Evolutionary conservation across 1,284 basidiomycete species (phyloP), one percentile per base, ranked within the genome.

Genomic region (Trichosporon inkin): DNA sequence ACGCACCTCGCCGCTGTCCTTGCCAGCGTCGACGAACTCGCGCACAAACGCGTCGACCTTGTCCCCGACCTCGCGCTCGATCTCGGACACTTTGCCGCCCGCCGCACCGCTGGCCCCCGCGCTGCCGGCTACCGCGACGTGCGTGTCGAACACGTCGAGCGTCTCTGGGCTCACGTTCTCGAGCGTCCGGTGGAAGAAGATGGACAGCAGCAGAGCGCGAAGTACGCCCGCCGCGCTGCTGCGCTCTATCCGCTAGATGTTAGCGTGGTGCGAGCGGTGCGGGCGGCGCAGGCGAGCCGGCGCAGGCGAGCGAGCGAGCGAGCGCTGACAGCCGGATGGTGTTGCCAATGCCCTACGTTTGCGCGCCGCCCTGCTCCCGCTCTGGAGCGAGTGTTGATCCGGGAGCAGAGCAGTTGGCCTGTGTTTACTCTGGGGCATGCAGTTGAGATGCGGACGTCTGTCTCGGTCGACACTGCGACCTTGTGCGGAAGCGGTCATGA

Each of bases 121-220:
- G 1, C 32, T 37, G 55, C 34, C 16, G 41, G 28, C 14, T 22
- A 28, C 44, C 7, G 74, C 75, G 6, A 75, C 68, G 49, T 77
- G 72, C 11, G 67, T 67, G 40, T 75, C 75, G 7, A 69, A 63
- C 10, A 74, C 55, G 28, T 74, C 75, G 32, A 67, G 47, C 10
- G 74, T 74, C 37, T 71, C 66, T 1, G 75, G 74, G 39, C 74
- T 72, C 44, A 70, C 49, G 32, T 62, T 65, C 56, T 75, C 74
- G 53, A 73, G 56, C 7, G 49, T 62, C 13, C 75, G 64, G 38
- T 77, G 75, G 62, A 77, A 77, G 69, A 74, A 73, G 54, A 77
- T 72, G 10, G 73, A 65, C 19, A 63, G 57, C 14, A 77, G 64
- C 10, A 77, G 41, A 2, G 67, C 71, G 16, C 68, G 64, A 8